Evolutionary conservation across 148 eudicot species (phyloP), one percentile per base, ranked within the genome.

Genomic region (Chenopodium album): DNA sequence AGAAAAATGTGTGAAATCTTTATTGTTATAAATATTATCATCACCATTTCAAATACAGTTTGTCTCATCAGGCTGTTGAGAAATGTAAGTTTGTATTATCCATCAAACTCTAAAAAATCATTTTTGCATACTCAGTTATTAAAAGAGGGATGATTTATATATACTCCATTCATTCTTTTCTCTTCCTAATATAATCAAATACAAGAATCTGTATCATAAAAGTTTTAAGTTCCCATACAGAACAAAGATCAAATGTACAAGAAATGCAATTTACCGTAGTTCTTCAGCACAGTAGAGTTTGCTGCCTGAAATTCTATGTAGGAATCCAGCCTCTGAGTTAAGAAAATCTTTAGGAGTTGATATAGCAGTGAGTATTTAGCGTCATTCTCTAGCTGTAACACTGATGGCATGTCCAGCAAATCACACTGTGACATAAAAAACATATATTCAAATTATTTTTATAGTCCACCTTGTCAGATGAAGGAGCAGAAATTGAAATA

Each of bases 371-470:
- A 88, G 90, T 91, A 83, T 81, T 89, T 90, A 62, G 87, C 82
- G 75, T 96, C 99, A 44, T 94, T 90, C 91, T 94, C 99, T 82
- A 96, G 83, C 83, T 94, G 99, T 13, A 85, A 85, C 59, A 96
- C 92, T 72, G 95, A 94, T 73, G 98, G 92, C 91, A 94, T 86
- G 72, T 96, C 92, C 71, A 96, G 87, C 88, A 94, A 84, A 87
- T 92, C 99, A 84, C 93, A 91, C 99, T 96, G 93, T 86, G 83
- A 86, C 48, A 26, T 71, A 50, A 28, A 17, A 12, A 23, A 19
- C 9, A 70, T 60, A 44, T 14, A 12, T 41, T 52, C 60, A 66
- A 17, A 41, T 44, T 76, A 26, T 54, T 26, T 1, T 26, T 1
- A 54, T 14, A 60, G 63, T 9, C 74, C 26, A 47, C 26, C 71